phyloP scores from a whole-genome alignment of 148 eudicot genomes.

The Bassia scoparia region DNA sequence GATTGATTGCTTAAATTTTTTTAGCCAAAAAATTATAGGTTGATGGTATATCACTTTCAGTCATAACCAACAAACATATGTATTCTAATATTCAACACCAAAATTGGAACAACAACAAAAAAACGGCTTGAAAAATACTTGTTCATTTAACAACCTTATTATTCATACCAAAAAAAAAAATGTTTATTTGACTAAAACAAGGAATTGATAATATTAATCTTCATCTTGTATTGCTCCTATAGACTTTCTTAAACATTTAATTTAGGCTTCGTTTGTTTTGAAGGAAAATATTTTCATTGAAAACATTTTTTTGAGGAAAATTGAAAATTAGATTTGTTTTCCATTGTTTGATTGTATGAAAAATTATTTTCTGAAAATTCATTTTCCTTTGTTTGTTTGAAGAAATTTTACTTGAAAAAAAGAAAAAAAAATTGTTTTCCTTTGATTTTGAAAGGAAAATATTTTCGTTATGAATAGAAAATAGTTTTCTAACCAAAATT shows the following conservation, averaged over 20 bases:
- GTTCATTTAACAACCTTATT: not conserved
- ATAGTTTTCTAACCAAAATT: no score
- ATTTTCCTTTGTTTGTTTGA: no score
- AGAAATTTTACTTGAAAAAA: no score
- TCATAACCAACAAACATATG: not conserved
- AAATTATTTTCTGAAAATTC: no score
- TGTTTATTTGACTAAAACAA: conserved; percentile 14
- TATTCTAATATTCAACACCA: not conserved
- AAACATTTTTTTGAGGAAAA: no score
- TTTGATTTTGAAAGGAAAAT: no score
- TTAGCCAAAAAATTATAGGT: not conserved
- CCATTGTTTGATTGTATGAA: no score
- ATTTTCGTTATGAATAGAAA: no score
- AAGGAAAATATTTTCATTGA: no score
- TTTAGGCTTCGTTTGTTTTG: no score
- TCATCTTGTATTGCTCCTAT: not conserved
- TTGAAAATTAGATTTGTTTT: no score
- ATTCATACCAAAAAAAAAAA: not conserved
- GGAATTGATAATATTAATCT: not conserved
- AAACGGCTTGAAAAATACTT: not conserved
- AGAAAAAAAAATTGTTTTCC: no score
- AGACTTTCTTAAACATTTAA: not conserved
- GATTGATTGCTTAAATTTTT: not conserved
- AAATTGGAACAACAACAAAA: conserved; percentile 1
- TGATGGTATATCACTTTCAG: conserved; percentile 15